Evolutionary conservation across 2,329 filamentous ascomycete species (phyloP), one percentile per base, ranked within the genome.

Genomic region (Cladophialophora exuberans): DNA sequence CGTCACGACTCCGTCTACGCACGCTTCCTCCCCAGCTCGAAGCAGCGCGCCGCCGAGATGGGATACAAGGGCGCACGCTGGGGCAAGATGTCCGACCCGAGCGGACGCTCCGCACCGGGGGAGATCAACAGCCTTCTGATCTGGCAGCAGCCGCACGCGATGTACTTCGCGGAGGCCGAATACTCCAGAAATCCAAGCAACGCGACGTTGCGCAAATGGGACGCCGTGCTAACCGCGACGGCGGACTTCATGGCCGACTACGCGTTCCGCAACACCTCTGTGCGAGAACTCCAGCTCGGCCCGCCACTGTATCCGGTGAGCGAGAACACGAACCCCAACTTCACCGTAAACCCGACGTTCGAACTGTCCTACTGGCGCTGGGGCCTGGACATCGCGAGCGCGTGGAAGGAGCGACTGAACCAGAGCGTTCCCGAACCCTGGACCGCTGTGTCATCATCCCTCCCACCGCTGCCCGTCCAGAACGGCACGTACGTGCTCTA

Each of bases 351-450:
- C 61, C 80, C 83, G 15, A 77, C 81, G 0, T 85, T 85, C 52
- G 83, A 85, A 68, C 69, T 75, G 3, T 78, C 82, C 5, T 85
- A 85, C 66, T 85, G 82, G 82, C 74, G 79, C 13, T 85, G 85
- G 56, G 83, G 83, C 1, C 72, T 85, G 13, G 74, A 79, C 20
- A 66, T 83, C 1, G 83, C 82, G 3, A 70, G 73, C 2, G 62
- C 67, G 7, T 85, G 83, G 82, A 80, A 79, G 63, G 54, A 68
- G 42, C 72, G 81, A 3, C 77, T 79, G 43, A 69, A 69, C 2
- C 68, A 74, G n/a, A 39, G 70, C 0, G 66, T 76, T 0, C 81
- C 82, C 0, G 41, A 62, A 0, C 61, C 65, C 2, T 85, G 82
- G 82, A 66, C 65, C 0, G 66, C 65, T 1, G 79, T 84, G 2